Evolutionary conservation across 805 yeast genomes (phyloP).

Genomic region (Kuraishia borneana): DNA sequence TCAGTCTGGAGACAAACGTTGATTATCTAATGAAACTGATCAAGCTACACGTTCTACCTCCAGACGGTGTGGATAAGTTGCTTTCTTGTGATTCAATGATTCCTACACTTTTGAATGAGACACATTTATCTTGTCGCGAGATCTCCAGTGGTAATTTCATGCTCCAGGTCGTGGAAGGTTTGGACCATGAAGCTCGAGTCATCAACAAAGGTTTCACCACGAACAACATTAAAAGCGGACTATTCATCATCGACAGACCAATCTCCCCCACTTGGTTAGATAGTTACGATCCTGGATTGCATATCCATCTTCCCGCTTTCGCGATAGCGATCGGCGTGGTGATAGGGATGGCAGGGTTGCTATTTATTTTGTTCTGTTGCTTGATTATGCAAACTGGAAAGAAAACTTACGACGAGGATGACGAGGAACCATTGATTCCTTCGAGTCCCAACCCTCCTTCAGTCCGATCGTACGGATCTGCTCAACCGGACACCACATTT

Average conservation of each 20-base stretch:
- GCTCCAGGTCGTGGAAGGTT: constrained; percentile 33
- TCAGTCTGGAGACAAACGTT: constrained; percentile 25
- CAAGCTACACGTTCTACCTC: constrained; percentile 59
- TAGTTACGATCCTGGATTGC: constrained; percentile 27
- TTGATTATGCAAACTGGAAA: constrained; percentile 12
- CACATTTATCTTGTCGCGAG: constrained; percentile 32
- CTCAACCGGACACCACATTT: neutral
- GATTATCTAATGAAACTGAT: constrained; percentile 38
- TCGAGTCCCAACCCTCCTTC: neutral
- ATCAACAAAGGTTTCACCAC: constrained; percentile 52
- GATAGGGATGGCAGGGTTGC: constrained; percentile 39
- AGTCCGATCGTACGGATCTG: neutral
- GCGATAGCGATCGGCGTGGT: constrained; percentile 61
- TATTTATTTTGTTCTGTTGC: constrained; percentile 21
- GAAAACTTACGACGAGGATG: neutral
- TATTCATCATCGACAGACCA: constrained; percentile 58
- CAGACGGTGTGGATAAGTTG: constrained; percentile 33
- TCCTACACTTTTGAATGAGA: constrained; percentile 30
- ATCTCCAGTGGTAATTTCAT: constrained; percentile 24
- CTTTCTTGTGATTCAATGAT: constrained; percentile 35
- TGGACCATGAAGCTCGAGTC: constrained; percentile 46
- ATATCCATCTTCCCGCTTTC: constrained; percentile 52
- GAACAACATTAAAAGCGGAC: constrained; percentile 29
- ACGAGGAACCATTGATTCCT: neutral
- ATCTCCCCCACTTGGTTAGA: constrained; percentile 55